Evolutionary conservation across 225 moss, liverwort and hornwort genomes (phyloP).

Genomic region (Polytrichum formosum): DNA sequence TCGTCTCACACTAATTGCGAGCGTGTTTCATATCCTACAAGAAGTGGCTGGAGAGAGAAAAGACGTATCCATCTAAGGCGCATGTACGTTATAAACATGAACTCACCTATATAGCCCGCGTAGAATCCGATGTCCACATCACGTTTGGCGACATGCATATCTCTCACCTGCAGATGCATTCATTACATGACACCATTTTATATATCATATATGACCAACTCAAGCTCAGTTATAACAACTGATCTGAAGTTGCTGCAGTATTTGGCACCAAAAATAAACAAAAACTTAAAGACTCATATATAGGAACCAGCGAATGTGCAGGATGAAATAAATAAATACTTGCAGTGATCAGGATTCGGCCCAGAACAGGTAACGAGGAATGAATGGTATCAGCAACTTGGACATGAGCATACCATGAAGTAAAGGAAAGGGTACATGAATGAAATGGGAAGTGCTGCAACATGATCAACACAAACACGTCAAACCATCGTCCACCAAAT

Average conservation of each 20-base stretch:
- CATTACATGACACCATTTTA: not conserved
- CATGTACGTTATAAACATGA: not conserved
- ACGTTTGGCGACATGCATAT: conserved; percentile 9
- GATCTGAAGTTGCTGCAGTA: no score
- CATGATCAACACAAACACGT: not conserved
- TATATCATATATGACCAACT: no score
- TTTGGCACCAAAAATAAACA: not conserved
- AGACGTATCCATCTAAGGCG: no score
- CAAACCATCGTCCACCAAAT: not conserved
- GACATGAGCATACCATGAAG: conserved; percentile 14
- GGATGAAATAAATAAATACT: no score
- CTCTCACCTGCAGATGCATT: not conserved
- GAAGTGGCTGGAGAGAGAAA: no score
- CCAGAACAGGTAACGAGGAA: no score
- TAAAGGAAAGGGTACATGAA: conserved; percentile 11
- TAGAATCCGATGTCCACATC: conserved; percentile 11
- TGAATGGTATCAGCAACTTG: not conserved
- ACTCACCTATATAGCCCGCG: conserved; percentile 8
- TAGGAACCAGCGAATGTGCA: no score
- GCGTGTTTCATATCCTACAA: no score
- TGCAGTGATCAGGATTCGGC: no score
- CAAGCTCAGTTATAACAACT: no score
- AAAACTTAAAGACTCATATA: no score
- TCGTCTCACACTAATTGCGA: no score
- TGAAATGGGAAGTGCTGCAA: conserved; percentile 5